phyloP scores from a whole-genome alignment of 768 basidiomycete genomes.

The Podaxis sp. region DNA sequence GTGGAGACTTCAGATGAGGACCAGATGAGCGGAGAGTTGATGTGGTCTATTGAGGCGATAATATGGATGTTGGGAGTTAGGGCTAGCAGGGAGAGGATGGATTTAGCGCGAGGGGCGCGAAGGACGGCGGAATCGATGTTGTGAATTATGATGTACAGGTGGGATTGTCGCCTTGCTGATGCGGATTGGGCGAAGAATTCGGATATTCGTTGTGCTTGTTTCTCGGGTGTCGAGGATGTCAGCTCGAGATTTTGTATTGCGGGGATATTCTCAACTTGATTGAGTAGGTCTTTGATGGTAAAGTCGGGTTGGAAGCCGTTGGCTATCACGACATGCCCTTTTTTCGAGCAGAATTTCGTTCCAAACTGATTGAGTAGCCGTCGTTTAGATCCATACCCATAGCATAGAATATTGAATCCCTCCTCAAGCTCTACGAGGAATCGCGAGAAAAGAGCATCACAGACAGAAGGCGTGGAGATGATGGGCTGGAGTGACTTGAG shows the following conservation, averaged over 20 bases:
- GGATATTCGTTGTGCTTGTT: slow-evolving; percentile 63
- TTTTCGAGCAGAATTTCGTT: slow-evolving; percentile 46
- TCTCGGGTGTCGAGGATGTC: slow-evolving; percentile 44
- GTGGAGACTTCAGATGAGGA: too few relatives aligned
- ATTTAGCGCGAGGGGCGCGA: too few relatives aligned
- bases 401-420: slow-evolving; percentile 88
- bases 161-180: slow-evolving; percentile 30
- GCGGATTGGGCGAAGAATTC: slow-evolving; percentile 49
- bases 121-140: too few relatives aligned
- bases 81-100: too few relatives aligned
- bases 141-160: slow-evolving; percentile 55
- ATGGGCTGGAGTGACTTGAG: slow-evolving; percentile 32
- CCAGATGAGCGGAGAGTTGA: too few relatives aligned
- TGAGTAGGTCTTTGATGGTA: slow-evolving; percentile 55
- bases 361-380: slow-evolving; percentile 75
- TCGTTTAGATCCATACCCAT: slow-evolving; percentile 92
- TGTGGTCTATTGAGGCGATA: too few relatives aligned
- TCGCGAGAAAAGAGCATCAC: slow-evolving; percentile 49
- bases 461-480: slow-evolving; percentile 30
- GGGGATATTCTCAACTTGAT: slow-evolving; percentile 55
- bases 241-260: too few relatives aligned
- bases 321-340: slow-evolving; percentile 72
- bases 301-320: slow-evolving; percentile 80
- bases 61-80: too few relatives aligned
- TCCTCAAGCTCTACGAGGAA: slow-evolving; percentile 71